Percentiles rank a stretch among this genome's conserved stretches.
These are phyloP conservation scores for Limnanthes douglasii DNA, from an alignment of 345 rosid species.

Conservation along the genomic window DNA sequence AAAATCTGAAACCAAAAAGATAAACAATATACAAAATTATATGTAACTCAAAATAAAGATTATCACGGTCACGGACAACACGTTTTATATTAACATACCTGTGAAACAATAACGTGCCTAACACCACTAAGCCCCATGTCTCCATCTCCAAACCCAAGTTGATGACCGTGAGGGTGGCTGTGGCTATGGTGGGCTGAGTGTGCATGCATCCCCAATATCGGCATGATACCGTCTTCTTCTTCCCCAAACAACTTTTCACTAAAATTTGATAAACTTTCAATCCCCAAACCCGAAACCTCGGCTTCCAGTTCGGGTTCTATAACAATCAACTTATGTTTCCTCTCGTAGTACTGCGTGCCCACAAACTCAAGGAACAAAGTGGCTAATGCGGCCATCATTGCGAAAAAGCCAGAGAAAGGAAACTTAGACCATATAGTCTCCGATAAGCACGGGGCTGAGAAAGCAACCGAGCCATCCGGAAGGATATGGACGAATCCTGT, in stretches of 20 bases:
- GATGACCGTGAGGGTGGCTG: conserved; percentile 49
- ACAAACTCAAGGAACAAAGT: conserved; percentile 82
- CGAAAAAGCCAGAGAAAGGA: conserved; percentile 80
- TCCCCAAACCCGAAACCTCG: conserved; percentile 13
- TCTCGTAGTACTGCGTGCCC: conserved; percentile 89
- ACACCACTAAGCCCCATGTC: conserved; percentile 39
- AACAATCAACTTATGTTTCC: conserved; percentile 47
- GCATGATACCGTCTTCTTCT: conserved; percentile 80
- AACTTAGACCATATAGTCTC: conserved; percentile 67
- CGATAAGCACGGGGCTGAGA: conserved; percentile 54
- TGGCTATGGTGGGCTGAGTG: conserved; percentile 89
- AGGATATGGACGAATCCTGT: conserved; percentile 95
- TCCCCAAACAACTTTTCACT: conserved; percentile 59
- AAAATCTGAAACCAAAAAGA: conserved; percentile 35
- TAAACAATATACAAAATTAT: neutral
- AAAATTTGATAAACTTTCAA: too few species aligned
- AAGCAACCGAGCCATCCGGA: conserved; percentile 41
- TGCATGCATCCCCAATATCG: conserved; percentile 86
- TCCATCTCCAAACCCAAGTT: conserved; percentile 14
- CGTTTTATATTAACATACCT: conserved; percentile 21
- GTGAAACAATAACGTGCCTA: conserved; percentile 87
- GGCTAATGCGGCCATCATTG: conserved; percentile 62
- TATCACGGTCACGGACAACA: neutral
- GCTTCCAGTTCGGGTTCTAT: conserved; percentile 26
- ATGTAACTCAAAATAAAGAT: neutral